Evolutionary conservation across 2,329 filamentous ascomycete genomes (phyloP).

Genomic region (Calonectria pseudoturangicola): DNA sequence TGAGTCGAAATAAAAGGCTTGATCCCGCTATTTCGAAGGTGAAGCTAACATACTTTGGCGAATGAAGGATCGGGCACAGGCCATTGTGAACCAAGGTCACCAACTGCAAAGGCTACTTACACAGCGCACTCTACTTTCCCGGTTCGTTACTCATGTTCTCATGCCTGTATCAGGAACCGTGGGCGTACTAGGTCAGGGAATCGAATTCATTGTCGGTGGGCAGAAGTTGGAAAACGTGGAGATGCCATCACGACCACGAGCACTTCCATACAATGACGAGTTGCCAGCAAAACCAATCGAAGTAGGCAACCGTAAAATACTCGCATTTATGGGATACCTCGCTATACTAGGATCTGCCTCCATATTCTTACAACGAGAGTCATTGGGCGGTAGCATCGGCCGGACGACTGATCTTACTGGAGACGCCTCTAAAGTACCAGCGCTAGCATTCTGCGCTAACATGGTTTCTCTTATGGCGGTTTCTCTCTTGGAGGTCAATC

Average conservation of each 20-base stretch:
- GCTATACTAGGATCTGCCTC: background rate
- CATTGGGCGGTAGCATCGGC: no score
- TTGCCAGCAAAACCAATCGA: background rate
- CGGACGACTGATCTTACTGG: background rate
- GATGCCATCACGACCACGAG: background rate
- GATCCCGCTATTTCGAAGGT: no score
- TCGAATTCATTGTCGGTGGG: background rate
- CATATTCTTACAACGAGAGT: background rate
- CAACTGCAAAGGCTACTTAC: background rate
- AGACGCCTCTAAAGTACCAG: background rate
- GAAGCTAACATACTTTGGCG: background rate
- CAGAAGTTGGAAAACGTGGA: conserved; percentile 1
- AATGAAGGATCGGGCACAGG: background rate
- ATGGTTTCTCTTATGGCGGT: background rate
- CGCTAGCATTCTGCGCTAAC: conserved; percentile 5
- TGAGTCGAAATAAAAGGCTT: background rate
- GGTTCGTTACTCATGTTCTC: background rate
- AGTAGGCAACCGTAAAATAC: background rate
- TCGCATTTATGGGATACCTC: background rate
- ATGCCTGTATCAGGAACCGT: background rate
- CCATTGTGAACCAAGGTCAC: conserved; percentile 1
- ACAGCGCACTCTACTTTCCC: background rate
- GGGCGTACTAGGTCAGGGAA: background rate
- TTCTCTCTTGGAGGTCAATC: conserved; percentile 6
- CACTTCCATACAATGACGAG: background rate